phyloP scores from a whole-genome alignment of 352 stramenopile species.

The Phytophthora idaei region DNA sequence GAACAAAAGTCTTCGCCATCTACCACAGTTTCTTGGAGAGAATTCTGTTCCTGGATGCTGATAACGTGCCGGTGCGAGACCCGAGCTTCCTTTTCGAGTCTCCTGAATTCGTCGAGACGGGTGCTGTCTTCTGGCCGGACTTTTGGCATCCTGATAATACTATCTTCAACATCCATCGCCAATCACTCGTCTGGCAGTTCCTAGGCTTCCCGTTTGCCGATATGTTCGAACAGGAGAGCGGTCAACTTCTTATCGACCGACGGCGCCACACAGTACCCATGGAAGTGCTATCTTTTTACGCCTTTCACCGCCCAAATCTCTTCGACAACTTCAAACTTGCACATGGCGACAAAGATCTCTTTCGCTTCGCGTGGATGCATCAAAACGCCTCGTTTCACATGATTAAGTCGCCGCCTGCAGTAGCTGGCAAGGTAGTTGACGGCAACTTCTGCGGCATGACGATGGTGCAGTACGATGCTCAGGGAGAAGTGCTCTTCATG shows the following conservation, averaged over 20 bases:
- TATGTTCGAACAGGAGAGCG: slow-evolving; percentile 75
- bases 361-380: slow-evolving; percentile 64
- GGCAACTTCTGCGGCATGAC: slow-evolving; percentile 55
- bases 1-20: slow-evolving; percentile 56
- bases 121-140: slow-evolving; percentile 67
- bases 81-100: slow-evolving; percentile 58
- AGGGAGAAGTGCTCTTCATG: slow-evolving; percentile 52
- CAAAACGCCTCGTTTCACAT: slow-evolving; percentile 54
- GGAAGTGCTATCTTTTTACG: no score
- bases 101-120: slow-evolving; percentile 39
- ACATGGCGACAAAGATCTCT: slow-evolving; percentile 62
- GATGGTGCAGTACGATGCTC: slow-evolving; percentile 51
- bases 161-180: slow-evolving; percentile 70
- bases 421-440: slow-evolving; percentile 41
- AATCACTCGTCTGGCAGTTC: slow-evolving; percentile 62
- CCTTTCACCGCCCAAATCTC: no score
- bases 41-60: slow-evolving; percentile 60
- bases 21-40: slow-evolving; percentile 48
- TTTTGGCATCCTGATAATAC: slow-evolving; percentile 69
- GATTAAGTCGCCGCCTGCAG: slow-evolving; percentile 44
- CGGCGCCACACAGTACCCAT: slow-evolving; percentile 25
- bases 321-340: slow-evolving; percentile 35
- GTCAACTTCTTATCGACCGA: slow-evolving; percentile 57
- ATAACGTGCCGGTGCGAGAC: slow-evolving; percentile 55
- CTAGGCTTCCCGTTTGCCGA: slow-evolving; percentile 46